Evolutionary conservation across 192 early-diverging fungal genomes (phyloP).

Genomic region (Entomortierella chlamydospora): DNA sequence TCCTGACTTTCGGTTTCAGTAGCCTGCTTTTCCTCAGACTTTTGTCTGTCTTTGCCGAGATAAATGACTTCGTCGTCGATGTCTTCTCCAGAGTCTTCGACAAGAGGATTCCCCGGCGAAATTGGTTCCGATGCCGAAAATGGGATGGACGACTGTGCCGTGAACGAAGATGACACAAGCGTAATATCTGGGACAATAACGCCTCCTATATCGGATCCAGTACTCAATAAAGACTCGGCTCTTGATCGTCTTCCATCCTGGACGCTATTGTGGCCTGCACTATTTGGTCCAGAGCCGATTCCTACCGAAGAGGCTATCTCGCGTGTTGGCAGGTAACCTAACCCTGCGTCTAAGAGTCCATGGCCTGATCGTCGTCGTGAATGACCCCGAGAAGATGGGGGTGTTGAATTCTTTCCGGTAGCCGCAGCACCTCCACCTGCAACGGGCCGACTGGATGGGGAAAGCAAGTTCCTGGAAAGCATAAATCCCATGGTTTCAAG

Average conservation of each 20-base stretch:
- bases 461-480: conserved; percentile 37
- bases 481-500: conserved; percentile 23
- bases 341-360: conserved; percentile 31
- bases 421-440: background rate
- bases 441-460: conserved; percentile 21
- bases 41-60: background rate
- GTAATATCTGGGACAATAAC: conserved; percentile 47
- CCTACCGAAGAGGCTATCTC: conserved; percentile 18
- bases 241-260: conserved; percentile 36
- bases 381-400: conserved; percentile 3
- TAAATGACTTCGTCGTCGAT: background rate
- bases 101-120: background rate
- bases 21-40: background rate
- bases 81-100: conserved; percentile 10
- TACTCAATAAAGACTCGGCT: conserved; percentile 42
- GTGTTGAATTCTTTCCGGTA: conserved; percentile 1
- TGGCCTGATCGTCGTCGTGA: conserved; percentile 33
- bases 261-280: conserved; percentile 34
- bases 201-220: conserved; percentile 49
- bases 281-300: conserved; percentile 34
- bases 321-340: conserved; percentile 1
- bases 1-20: conserved; percentile 1
- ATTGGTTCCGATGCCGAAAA: conserved; percentile 30
- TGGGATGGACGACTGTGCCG: conserved; percentile 9
- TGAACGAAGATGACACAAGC: conserved; percentile 41